Base-by-base conservation (phyloP, 2,329 filamentous ascomycete genomes). In the Colletotrichum coccodes region DNA sequence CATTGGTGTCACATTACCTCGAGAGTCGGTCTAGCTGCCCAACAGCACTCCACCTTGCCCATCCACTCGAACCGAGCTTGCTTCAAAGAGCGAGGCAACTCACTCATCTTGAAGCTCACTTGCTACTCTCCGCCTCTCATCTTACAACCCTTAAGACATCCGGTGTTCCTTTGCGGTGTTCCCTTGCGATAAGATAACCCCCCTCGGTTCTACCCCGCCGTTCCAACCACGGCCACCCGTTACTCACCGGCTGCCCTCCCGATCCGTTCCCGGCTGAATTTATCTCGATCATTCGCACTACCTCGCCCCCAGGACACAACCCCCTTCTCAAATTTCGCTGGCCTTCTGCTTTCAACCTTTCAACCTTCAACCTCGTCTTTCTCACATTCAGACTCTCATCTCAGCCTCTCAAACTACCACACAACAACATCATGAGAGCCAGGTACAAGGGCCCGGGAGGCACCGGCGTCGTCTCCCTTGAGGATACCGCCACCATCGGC, bases 381-480 rank as follows among this genome's bases (percentile, higher is more conserved):
- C 18, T 9, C 21, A 50, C 12, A 2, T 28, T 16, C 8, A 23
- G 11, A 18, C 7, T 60, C 32, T n/a, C 21, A n/a, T n/a, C 58
- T 16, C 23, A 18, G 32, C 44, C 40, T 26, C 6, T 14, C 54
- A 34, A 58, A 12, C 11, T 44, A 36, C n/a, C 21, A 32, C 36
- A 32, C 28, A 40, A 12, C 32, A 18, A 28, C 38, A 46, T 49
- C 75, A 44, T 97, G 87, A 89, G 91, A 72, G 85, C 96, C 67
- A 89, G 94, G 70, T 89, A 95, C 56, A 90, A 94, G 69, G 91
- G 90, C 12, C 94, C 94, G 1, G 85, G 87, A 49, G 94, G 94
- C 71, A 89, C 90, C 53, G 90, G 91, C 38, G 91, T 89, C 3
- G 81, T 97, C 60, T 88, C 88, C 18, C 83, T 97, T 32, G 83